phyloP scores from a whole-genome alignment of 352 stramenopile genomes.

The Globisporangium irregulare region DNA sequence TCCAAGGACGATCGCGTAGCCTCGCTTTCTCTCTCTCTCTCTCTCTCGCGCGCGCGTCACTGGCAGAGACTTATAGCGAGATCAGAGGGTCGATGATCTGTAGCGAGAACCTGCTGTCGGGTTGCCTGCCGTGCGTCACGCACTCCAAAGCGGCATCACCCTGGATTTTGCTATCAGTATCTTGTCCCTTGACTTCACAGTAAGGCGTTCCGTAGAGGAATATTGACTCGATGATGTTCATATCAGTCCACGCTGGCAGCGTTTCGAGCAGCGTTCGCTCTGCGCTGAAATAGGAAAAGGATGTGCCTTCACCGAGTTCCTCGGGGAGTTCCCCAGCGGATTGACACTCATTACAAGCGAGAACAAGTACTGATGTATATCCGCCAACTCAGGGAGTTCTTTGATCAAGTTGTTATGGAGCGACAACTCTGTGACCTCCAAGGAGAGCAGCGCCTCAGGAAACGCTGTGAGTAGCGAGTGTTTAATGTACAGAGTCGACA shows the following conservation, averaged over 20 bases:
- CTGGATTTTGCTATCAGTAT: not conserved
- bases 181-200: not conserved
- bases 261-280: constrained; percentile 2
- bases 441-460: not conserved
- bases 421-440: not conserved
- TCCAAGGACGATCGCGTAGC: no score
- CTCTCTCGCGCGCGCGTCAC: no score
- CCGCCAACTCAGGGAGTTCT: constrained; percentile 1
- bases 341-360: constrained; percentile 6
- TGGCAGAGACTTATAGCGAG: not conserved
- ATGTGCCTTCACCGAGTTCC: not conserved
- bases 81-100: not conserved
- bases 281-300: not conserved
- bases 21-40: no score
- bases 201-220: not conserved
- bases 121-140: not conserved
- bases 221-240: not conserved
- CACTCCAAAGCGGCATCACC: not conserved
- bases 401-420: constrained; percentile 9
- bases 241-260: not conserved
- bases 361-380: constrained; percentile 23
- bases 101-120: not conserved
- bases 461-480: constrained; percentile 9
- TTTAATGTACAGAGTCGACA: constrained; percentile 4
- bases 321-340: not conserved